Evolutionary conservation across 2,329 filamentous ascomycete species (phyloP), one percentile per base, ranked within the genome.

Genomic region (Colletotrichum sp.): DNA sequence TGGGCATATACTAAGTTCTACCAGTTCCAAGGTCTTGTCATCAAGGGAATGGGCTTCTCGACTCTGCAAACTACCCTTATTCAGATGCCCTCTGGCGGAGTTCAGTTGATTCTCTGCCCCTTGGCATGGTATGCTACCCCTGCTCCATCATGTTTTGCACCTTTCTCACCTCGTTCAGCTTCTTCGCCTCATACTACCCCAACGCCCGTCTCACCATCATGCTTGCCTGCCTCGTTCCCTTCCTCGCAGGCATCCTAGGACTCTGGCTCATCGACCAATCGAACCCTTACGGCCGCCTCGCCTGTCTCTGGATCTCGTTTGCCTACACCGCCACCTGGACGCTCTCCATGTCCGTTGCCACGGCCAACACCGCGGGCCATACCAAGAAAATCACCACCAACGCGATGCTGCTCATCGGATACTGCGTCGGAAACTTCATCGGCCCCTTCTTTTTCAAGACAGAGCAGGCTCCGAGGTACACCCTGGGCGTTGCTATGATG

Each of bases 341-440:
- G 36, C 61, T 74, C 4, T 71, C 72, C 67, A 74, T 74, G 72
- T 74, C 72, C 18, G 71, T 74, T 18, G 92, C 94, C 70, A 88
- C 94, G 7, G 91, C 89, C 9, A 94, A 94, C 81, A 94, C 92
- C 0, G 93, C 87, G 0, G 93, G 93, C 7, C 90, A 89, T 16
- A 94, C 92, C 5, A 94, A 94, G 82, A 93, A 92, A 79, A 86
- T 90, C 62, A 88, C 92, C 43, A 92, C 93, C 86, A 89, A 91
- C 0, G 87, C 89, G 0, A 66, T 67, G 61, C 61, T 74, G 1
- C 61, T 73, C n/a, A 73, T 74, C 9, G 72, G 68, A 5, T 74
- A 71, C 61, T 75, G 73, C 3, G 61, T 75, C 30, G 93, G 93
- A 4, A 94, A 94, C 80, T 93, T 94, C 69, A 87, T 94, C 79